Evolutionary conservation across 2,329 filamentous ascomycete genomes (phyloP).

Genomic region (Venturia effusa): DNA sequence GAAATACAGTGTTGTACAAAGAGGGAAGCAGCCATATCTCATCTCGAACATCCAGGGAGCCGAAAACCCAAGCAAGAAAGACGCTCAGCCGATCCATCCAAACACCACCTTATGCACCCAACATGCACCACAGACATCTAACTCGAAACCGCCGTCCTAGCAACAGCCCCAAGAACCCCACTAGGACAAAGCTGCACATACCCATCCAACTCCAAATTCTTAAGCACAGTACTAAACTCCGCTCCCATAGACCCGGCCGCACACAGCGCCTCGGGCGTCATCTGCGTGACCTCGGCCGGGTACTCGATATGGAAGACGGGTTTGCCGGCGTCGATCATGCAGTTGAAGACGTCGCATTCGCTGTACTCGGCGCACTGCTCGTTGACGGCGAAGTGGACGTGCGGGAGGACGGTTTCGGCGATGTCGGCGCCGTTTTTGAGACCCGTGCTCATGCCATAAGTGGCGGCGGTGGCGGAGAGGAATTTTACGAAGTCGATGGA

Average conservation of each 20-base stretch:
- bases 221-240: conserved; percentile 49
- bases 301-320: conserved; percentile 69
- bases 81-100: not conserved
- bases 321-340: conserved; percentile 50
- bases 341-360: conserved; percentile 48
- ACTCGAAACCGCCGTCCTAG: not conserved
- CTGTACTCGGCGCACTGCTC: conserved; percentile 54
- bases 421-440: conserved; percentile 10
- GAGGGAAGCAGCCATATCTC: not conserved
- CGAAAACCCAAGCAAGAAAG: not conserved
- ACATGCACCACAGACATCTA: not conserved
- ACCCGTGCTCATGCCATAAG: conserved; percentile 34
- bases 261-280: not conserved
- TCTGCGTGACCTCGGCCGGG: not conserved
- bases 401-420: conserved; percentile 29
- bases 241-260: conserved; percentile 29
- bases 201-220: conserved; percentile 52
- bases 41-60: not conserved
- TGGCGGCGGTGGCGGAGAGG: conserved; percentile 3
- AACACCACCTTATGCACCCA: not conserved
- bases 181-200: not conserved
- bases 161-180: not conserved
- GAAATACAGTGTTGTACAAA: not conserved
- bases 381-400: conserved; percentile 57
- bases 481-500: conserved; percentile 10